phyloP scores from a whole-genome alignment of 176 grass and related monocot species.

The Secale cereale region DNA sequence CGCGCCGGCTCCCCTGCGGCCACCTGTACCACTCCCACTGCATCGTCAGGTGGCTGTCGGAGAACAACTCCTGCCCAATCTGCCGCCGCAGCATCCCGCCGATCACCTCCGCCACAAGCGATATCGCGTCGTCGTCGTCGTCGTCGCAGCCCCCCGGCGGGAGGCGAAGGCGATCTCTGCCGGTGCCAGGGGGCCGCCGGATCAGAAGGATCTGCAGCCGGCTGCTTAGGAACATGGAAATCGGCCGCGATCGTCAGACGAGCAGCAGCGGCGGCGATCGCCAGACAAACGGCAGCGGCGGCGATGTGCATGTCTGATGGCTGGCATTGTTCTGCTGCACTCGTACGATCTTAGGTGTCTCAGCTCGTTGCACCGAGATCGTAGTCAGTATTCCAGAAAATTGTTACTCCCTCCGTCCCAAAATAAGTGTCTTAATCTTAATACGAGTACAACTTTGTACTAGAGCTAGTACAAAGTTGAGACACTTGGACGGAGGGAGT shows the following conservation, averaged over 20 bases:
- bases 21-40: constrained; percentile 26
- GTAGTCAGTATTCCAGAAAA: too few species aligned
- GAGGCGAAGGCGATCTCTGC: background rate
- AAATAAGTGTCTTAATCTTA: too few species aligned
- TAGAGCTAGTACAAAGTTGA: too few species aligned
- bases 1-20: background rate
- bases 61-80: constrained; percentile 26
- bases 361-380: background rate
- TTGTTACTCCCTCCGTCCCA: too few species aligned
- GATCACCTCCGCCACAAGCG: background rate
- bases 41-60: constrained; percentile 10
- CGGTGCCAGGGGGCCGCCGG: background rate
- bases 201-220: constrained; percentile 14
- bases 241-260: background rate
- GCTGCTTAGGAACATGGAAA: background rate
- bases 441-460: too few species aligned
- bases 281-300: background rate
- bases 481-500: too few species aligned
- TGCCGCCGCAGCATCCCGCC: constrained; percentile 20
- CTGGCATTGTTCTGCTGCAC: background rate
- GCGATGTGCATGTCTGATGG: background rate
- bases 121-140: background rate
- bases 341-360: background rate
- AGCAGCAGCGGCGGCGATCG: background rate
- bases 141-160: background rate